phyloP scores from a whole-genome alignment of 495 filamentous ascomycete genomes.

The Aspergillus conjunctus region DNA sequence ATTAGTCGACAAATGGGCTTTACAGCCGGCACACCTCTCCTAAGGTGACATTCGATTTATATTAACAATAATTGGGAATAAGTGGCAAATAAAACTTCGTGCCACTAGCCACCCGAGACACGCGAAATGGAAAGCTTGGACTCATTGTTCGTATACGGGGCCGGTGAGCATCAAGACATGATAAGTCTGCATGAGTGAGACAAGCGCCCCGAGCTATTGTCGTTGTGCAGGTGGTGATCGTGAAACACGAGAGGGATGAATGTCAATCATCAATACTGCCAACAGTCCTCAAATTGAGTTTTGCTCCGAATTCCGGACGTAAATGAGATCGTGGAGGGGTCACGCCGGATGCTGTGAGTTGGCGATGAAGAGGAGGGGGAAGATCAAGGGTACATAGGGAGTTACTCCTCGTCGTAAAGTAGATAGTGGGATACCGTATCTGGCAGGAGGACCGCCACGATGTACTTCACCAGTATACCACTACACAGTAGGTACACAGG shows the following conservation, averaged over 20 bases:
- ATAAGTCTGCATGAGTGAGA: conserved; percentile 22
- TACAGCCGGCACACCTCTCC: neutral
- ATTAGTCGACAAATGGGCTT: neutral
- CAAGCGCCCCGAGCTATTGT: conserved; percentile 14
- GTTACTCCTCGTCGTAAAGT: no score
- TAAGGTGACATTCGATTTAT: neutral
- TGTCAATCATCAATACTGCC: neutral
- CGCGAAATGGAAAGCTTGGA: neutral
- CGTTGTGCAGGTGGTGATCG: conserved; percentile 2
- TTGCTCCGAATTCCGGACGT: conserved; percentile 8
- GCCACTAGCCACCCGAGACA: conserved; percentile 11
- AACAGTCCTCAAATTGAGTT: conserved; percentile 3
- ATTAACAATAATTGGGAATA: conserved; percentile 2
- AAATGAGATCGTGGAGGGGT: neutral
- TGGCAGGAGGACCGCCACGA: no score
- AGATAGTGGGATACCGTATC: neutral
- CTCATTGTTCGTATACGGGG: neutral
- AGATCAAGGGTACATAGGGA: no score
- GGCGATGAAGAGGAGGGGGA: neutral
- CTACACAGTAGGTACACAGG: neutral
- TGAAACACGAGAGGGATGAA: conserved; percentile 7
- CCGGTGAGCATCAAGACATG: conserved; percentile 17
- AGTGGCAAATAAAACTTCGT: conserved; percentile 18
- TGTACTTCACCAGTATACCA: no score
- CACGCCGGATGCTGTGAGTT: neutral